A percentile compares a stretch with the other conserved stretches of the same genome.
Evolutionary conservation across 2,329 filamentous ascomycete genomes (phyloP).

Genomic region (Simplicillium sp.): DNA sequence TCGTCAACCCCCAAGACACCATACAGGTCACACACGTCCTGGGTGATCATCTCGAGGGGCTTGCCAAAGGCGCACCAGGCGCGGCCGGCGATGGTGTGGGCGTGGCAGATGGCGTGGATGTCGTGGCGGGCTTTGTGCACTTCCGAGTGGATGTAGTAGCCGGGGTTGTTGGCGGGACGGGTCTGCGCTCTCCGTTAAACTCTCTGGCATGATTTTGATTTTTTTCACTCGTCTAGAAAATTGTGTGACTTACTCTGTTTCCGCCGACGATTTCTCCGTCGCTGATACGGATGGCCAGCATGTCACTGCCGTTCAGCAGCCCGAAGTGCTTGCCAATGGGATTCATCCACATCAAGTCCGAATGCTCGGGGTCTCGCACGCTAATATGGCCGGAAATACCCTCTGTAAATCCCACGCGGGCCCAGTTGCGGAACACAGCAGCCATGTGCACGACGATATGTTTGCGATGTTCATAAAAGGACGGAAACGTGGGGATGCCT

Average conservation of each 20-base stretch:
- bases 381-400: conserved; percentile 46
- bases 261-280: conserved; percentile 54
- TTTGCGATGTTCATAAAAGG: conserved; percentile 37
- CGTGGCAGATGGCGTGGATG: conserved; percentile 59
- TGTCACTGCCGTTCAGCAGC: conserved; percentile 55
- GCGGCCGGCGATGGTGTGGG: conserved; percentile 56
- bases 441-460: conserved; percentile 61
- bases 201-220: no score
- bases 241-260: conserved; percentile 30
- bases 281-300: conserved; percentile 52
- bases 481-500: conserved; percentile 32
- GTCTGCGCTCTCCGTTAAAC: no score
- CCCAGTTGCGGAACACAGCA: conserved; percentile 36
- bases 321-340: conserved; percentile 58
- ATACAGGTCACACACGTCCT: conserved; percentile 57
- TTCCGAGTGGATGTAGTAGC: conserved; percentile 61
- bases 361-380: conserved; percentile 55
- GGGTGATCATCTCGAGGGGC: conserved; percentile 61
- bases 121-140: conserved; percentile 57
- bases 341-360: conserved; percentile 61
- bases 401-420: conserved; percentile 18
- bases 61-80: conserved; percentile 58
- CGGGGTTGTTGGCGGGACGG: conserved; percentile 55
- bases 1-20: conserved; percentile 51
- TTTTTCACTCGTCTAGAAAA: no score